Evolutionary conservation across 1,284 basidiomycete species (phyloP), one percentile per base, ranked within the genome.

Genomic region (Coriolopsis trogii): DNA sequence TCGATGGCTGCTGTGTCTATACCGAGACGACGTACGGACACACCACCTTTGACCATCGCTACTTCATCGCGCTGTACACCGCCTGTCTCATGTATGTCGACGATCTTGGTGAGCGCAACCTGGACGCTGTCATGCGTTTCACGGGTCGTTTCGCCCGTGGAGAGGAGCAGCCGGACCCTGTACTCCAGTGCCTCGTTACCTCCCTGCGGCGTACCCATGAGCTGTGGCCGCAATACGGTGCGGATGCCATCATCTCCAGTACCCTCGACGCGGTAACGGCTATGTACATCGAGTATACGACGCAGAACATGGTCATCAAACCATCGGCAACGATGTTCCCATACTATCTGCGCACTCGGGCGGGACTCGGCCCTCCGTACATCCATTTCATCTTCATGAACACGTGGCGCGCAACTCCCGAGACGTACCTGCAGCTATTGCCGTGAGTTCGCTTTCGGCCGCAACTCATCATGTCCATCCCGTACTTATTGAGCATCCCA

Each of bases 21-120:
- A 29, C 41, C 1, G 58, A 59, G 40, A 49, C 54, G 3, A 55
- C 58, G 1, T 59, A 56, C 43, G 44, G 25, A 8, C 58, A 59
- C 40, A 48, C 42, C 1, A 41, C 51, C 20, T 29, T 41, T n/a
- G 42, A 53, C n/a, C 54, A 56, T 41, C 49, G 46, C 30, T 42
- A 31, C 41, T 56, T 49, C 51, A 50, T 51, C 45, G 51, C 54
- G 1, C 48, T 49, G 15, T 59, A 53, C 51, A 54, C 51, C 5
- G 58, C 54, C 3, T 56, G 55, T 37, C 48, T 51, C 40, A 29
- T 51, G 33, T 59, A 54, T 34, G 43, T 52, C 36, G 58, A 59
- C 46, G 58, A 59, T 40, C 46, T 51, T 12, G 51, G 49, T 2
- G 41, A 23, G 1, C 40, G 45, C 16, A 15, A 44, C 37, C 25